Evolutionary conservation across 176 grass and related monocot species (phyloP).

Genomic region (Poa annua): DNA sequence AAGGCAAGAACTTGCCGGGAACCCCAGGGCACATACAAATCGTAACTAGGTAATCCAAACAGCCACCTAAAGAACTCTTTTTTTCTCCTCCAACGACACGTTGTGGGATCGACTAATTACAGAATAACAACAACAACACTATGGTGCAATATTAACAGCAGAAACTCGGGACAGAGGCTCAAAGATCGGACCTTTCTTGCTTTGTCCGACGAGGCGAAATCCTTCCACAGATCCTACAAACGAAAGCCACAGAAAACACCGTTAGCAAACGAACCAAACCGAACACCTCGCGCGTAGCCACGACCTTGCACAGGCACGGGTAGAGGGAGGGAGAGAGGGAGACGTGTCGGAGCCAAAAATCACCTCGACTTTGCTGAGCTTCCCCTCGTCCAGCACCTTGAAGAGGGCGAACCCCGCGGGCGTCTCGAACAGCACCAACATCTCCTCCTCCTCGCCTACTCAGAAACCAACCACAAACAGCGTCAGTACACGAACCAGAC

Average conservation of each 20-base stretch:
- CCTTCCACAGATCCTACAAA: constrained; percentile 78
- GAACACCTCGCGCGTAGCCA: background rate
- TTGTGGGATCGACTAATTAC: background rate
- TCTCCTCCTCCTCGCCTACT: constrained; percentile 35
- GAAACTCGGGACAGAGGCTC: background rate
- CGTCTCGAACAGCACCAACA: constrained; percentile 88
- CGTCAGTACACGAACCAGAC: background rate
- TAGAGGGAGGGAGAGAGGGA: background rate
- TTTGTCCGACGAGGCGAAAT: constrained; percentile 64
- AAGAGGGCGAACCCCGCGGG: constrained; percentile 93
- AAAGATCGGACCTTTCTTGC: constrained; percentile 64
- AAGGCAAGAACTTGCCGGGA: background rate
- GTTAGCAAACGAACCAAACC: background rate
- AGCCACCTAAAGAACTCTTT: background rate
- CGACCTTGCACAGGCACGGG: background rate
- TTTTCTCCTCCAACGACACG: background rate
- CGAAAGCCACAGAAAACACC: background rate
- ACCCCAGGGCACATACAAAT: background rate
- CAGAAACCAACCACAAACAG: background rate
- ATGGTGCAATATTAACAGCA: background rate
- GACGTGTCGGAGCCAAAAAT: background rate
- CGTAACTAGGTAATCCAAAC: background rate
- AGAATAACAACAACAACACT: background rate
- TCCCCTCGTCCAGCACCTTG: constrained; percentile 92
- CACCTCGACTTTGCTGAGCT: constrained; percentile 81